Base-by-base conservation (phyloP, 352 stramenopile species). In the Stramenopiles sp. region DNA sequence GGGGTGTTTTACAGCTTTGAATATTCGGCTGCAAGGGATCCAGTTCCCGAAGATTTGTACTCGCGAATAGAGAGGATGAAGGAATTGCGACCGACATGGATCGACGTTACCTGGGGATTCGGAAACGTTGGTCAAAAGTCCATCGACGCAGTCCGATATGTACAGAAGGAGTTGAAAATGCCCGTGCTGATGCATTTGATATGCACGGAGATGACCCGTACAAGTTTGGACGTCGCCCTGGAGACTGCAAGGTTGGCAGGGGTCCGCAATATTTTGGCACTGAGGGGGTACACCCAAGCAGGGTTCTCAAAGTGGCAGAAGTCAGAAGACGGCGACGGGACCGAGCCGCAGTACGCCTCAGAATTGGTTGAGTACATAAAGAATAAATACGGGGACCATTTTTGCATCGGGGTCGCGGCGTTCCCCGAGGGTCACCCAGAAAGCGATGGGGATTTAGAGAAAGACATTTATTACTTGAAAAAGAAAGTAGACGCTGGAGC, bases 101-200 rank as follows among this genome's bases (percentile, higher is more conserved):
- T 91, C 30, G 94, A 98, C 81, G 96, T 99, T 84, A 99, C 96
- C 37, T 99, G 95, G 95, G 96, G 95, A 71, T 94, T 94, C 74
- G 96, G 96, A 75, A 96, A 85, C 75, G 98, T 91, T 34, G 90
- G 91, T 37, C 88, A 97, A 68, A 86, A 98, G 49, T 98, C 93
- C 53, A 83, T 98, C 49, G 89, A 98, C 48, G 85, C 99, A 30
- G 89, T 85, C 77, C 83, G 84, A 37, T 93, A 95, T 76, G 87
- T 89, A 25, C 88, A 94, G 81, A 94, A 92, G 77, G 91, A 94
- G 68, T 88, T 86, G 76, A 86, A 88, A 1, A 81, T 96, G 73
- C 86, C 94, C 75, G 93, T 94, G 81, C 83, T 96, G 76, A 92
- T 96, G 90, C 91, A 96, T 83, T 88, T 96, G 82, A 96, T 90